Evolutionary conservation across 2,329 filamentous ascomycete species (phyloP).

Genomic region (Fusarium haematococcum): DNA sequence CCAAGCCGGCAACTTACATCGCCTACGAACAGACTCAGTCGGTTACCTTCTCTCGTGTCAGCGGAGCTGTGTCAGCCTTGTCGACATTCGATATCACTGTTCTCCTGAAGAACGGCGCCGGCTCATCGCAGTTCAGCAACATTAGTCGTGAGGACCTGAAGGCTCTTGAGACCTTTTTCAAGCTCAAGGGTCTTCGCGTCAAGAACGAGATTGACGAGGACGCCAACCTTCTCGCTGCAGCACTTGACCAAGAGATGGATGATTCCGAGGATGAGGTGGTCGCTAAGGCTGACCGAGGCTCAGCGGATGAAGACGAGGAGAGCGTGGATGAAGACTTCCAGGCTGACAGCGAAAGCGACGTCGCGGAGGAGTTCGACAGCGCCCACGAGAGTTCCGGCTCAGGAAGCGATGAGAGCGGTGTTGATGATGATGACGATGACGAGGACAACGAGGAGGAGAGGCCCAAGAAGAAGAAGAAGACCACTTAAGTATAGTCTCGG

Average conservation of each 20-base stretch:
- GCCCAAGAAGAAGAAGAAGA: slow-evolving; percentile 65
- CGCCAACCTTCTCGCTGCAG: slow-evolving; percentile 81
- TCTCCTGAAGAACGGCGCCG: slow-evolving; percentile 85
- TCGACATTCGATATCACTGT: slow-evolving; percentile 98
- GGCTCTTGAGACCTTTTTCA: slow-evolving; percentile 97
- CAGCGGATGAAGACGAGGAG: slow-evolving; percentile 95
- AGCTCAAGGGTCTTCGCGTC: slow-evolving; percentile 91
- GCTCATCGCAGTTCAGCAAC: slow-evolving; percentile 97
- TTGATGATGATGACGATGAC: slow-evolving; percentile 59
- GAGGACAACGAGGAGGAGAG: slow-evolving; percentile 56
- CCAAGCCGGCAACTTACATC: slow-evolving; percentile 97
- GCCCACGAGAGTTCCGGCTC: slow-evolving; percentile 87
- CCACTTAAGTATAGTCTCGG: slow-evolving; percentile 37
- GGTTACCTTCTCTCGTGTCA: slow-evolving; percentile 95
- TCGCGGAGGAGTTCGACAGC: slow-evolving; percentile 95
- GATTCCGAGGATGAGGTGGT: slow-evolving; percentile 87
- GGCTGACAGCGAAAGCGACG: slow-evolving; percentile 91
- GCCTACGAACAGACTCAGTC: slow-evolving; percentile 92
- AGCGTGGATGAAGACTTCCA: slow-evolving; percentile 96
- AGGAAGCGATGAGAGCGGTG: slow-evolving; percentile 68
- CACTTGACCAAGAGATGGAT: slow-evolving; percentile 85
- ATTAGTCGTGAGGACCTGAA: slow-evolving; percentile 99
- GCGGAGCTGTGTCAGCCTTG: slow-evolving; percentile 91
- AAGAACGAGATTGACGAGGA: slow-evolving; percentile 99
- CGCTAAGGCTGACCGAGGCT: slow-evolving; percentile 81